These are phyloP conservation scores for Starmerella scarabaei DNA, from an alignment of 805 yeast species.

Conservation along the genomic window DNA sequence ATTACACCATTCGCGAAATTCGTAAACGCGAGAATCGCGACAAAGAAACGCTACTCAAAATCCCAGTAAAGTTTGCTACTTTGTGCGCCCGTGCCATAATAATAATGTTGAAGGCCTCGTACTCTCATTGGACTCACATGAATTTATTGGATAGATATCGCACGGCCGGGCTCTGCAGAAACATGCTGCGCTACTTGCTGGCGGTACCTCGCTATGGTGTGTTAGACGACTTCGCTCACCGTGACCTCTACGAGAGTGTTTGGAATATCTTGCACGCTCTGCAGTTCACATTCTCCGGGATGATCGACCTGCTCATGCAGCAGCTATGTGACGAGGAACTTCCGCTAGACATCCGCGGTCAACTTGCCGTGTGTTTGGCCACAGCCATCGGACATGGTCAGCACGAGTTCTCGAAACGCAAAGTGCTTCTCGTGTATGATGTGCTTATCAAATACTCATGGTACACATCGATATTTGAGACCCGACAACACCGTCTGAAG, in stretches of 20 bases:
- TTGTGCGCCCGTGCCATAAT: background rate
- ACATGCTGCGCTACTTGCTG: background rate
- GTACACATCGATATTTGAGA: background rate
- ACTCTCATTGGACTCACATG: background rate
- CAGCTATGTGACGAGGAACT: background rate
- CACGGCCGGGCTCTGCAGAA: background rate
- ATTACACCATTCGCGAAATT: background rate
- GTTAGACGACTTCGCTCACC: background rate
- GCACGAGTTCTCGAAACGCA: background rate
- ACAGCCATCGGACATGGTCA: background rate
- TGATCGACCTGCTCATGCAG: background rate
- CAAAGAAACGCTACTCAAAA: background rate
- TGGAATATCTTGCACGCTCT: slow-evolving; percentile 7
- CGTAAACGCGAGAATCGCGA: background rate
- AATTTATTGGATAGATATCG: background rate
- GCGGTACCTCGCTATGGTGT: background rate
- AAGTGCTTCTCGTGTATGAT: background rate
- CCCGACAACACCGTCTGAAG: too few relatives aligned
- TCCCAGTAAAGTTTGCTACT: background rate
- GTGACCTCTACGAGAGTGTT: slow-evolving; percentile 3
- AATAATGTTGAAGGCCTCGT: background rate
- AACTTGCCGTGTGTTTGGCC: slow-evolving; percentile 5
- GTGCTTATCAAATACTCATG: background rate
- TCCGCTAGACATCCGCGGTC: slow-evolving; percentile 2
- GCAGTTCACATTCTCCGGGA: slow-evolving; percentile 8